phyloP scores from a whole-genome alignment of 305 asterid genomes.

The Stenogyne calaminthoides region DNA sequence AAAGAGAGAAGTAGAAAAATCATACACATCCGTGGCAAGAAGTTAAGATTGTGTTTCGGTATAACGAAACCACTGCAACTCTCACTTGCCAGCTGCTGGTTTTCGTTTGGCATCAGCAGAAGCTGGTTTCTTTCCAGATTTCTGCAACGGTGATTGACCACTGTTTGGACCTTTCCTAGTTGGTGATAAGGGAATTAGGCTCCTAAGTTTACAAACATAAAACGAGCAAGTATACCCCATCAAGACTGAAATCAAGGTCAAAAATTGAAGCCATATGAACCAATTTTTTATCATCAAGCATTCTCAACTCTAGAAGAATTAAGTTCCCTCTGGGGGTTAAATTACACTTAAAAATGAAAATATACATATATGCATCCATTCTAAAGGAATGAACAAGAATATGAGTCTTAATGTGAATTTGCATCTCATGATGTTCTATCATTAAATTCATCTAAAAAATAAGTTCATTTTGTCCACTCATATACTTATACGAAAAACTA shows the following conservation, averaged over 20 bases:
- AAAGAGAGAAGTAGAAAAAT: background rate
- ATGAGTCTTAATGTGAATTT: background rate
- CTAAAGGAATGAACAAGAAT: background rate
- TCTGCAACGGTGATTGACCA: conserved; percentile 43
- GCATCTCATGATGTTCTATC: background rate
- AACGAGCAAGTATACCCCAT: background rate
- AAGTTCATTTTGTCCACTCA: background rate
- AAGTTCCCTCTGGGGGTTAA: background rate
- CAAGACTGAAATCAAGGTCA: background rate
- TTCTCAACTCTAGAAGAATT: background rate
- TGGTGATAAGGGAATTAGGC: conserved; percentile 62
- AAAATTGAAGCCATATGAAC: background rate
- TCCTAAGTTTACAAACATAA: conserved; percentile 40
- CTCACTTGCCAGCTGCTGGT: conserved; percentile 55
- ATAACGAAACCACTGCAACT: conserved; percentile 16
- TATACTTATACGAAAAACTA: background rate
- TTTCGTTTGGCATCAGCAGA: conserved; percentile 56
- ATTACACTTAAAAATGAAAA: background rate
- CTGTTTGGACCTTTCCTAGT: conserved; percentile 53
- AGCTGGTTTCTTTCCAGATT: conserved; percentile 48
- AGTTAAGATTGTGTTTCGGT: conserved; percentile 1
- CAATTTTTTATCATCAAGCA: background rate
- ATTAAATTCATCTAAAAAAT: background rate
- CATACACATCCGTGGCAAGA: conserved; percentile 12
- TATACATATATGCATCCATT: background rate